Conservation (phyloP, 257 asterid species). For the Solanum chilense region DNA sequence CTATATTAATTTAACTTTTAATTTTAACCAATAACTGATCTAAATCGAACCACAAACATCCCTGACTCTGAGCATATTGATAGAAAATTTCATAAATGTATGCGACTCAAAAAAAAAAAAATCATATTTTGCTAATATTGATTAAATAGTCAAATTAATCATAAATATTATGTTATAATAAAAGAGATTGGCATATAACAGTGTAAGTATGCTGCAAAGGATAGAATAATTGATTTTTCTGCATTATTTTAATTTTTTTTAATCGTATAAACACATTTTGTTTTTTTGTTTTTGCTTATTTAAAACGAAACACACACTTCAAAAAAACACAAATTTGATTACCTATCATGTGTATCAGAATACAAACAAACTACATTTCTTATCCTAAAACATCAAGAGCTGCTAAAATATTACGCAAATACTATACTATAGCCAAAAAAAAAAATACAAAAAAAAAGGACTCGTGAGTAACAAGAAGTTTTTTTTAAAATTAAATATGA, state of each 20-base stretch:
- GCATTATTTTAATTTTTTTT: background rate
- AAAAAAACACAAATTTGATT: background rate
- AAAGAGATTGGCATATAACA: too few relatives aligned
- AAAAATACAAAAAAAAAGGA: background rate
- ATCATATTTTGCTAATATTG: too few relatives aligned
- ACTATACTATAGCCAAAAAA: background rate
- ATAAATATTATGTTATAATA: too few relatives aligned
- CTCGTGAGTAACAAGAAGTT: background rate
- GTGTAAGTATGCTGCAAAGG: too few relatives aligned
- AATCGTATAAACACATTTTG: background rate
- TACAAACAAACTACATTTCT: background rate
- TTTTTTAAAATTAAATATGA: background rate
- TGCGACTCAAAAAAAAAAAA: too few relatives aligned
- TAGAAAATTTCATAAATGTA: too few relatives aligned
- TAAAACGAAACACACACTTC: background rate
- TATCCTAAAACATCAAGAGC: background rate
- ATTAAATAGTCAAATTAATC: too few relatives aligned
- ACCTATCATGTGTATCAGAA: background rate
- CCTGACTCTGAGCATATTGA: too few relatives aligned
- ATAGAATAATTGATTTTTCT: background rate
- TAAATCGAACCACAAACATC: too few relatives aligned
- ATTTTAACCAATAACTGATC: accelerated
- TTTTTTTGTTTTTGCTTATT: background rate
- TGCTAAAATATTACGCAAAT: background rate
- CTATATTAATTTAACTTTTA: accelerated